Evolutionary conservation across 805 yeast genomes (phyloP).

Genomic region (Saccharomycopsis lassenensis): DNA sequence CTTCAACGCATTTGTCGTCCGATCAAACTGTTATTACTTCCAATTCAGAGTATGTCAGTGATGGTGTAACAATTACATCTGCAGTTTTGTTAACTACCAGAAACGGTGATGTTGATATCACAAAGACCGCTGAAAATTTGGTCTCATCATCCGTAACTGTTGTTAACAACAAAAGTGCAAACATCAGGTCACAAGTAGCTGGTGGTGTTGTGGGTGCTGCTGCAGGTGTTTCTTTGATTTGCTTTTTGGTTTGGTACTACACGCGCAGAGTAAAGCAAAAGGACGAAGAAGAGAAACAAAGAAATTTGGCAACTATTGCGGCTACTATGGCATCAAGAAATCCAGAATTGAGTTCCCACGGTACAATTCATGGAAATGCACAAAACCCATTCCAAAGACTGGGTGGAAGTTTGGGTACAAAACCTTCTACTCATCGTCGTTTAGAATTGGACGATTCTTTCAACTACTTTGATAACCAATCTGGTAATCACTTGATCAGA

Average conservation of each 20-base stretch:
- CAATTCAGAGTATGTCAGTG: constrained; percentile 11
- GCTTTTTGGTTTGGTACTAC: constrained; percentile 17
- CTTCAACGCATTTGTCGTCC: constrained; percentile 9
- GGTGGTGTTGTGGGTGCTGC: constrained; percentile 19
- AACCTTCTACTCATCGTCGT: constrained; percentile 6
- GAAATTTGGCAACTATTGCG: constrained; percentile 18
- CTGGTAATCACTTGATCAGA: constrained; percentile 4
- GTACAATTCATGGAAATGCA: constrained; percentile 11
- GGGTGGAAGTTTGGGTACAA: constrained; percentile 5
- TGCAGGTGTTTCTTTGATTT: constrained; percentile 16
- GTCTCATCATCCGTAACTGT: constrained; percentile 17
- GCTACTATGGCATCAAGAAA: constrained; percentile 16
- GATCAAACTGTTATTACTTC: constrained; percentile 11
- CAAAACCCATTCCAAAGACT: constrained; percentile 9
- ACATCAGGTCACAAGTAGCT: constrained; percentile 13
- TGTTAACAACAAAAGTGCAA: constrained; percentile 6
- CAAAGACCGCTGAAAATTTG: constrained; percentile 11
- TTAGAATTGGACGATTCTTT: constrained; percentile 2
- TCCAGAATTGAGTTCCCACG: constrained; percentile 8
- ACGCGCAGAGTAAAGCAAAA: constrained; percentile 17
- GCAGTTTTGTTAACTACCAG: constrained; percentile 11
- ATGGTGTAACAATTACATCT: constrained; percentile 17
- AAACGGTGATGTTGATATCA: constrained; percentile 13
- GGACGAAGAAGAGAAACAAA: constrained; percentile 18
- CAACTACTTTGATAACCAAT: not conserved